phyloP scores from a whole-genome alignment of 805 yeast genomes.

The Saitoella complicata region DNA sequence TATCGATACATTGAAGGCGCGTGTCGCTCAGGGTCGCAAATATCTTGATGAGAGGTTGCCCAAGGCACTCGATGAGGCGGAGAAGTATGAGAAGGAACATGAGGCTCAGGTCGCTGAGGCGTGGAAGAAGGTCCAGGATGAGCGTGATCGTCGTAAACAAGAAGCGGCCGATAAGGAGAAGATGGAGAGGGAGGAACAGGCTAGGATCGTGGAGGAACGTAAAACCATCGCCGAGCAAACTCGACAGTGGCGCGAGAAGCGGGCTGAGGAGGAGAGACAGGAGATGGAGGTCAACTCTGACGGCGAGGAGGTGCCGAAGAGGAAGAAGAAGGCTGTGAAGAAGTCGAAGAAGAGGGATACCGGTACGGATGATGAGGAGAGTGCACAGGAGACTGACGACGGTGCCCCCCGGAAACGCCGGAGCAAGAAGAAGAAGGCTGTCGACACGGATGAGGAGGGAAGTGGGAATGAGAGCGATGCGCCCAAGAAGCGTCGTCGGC shows the following conservation, averaged over 20 bases:
- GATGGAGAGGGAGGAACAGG: slow-evolving; percentile 52
- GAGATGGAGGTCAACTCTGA: slow-evolving; percentile 15
- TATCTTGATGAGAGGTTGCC: too few species aligned
- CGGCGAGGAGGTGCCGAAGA: neutral
- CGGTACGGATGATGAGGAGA: slow-evolving; percentile 16
- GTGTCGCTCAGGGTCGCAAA: too few species aligned
- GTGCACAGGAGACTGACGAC: slow-evolving; percentile 17
- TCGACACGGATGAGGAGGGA: slow-evolving; percentile 18
- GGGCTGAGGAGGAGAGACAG: slow-evolving; percentile 19
- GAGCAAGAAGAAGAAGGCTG: slow-evolving; percentile 10
- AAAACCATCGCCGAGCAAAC: slow-evolving; percentile 11
- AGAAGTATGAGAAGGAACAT: slow-evolving; percentile 70
- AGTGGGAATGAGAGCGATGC: slow-evolving; percentile 13
- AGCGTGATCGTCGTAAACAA: slow-evolving; percentile 55
- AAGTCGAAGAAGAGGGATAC: too few species aligned
- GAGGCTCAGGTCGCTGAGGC: slow-evolving; percentile 65
- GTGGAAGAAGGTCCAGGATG: slow-evolving; percentile 51
- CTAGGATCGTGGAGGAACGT: slow-evolving; percentile 18
- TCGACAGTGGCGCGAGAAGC: slow-evolving; percentile 16
- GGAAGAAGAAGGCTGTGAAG: too few species aligned
- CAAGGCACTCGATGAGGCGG: slow-evolving; percentile 24
- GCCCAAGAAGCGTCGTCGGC: slow-evolving; percentile 11
- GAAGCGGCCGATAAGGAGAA: slow-evolving; percentile 42
- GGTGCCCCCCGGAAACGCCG: slow-evolving; percentile 12
- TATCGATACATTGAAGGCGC: too few species aligned